Base-by-base conservation (phyloP, 305 asterid species). In the Striga hermonthica region DNA sequence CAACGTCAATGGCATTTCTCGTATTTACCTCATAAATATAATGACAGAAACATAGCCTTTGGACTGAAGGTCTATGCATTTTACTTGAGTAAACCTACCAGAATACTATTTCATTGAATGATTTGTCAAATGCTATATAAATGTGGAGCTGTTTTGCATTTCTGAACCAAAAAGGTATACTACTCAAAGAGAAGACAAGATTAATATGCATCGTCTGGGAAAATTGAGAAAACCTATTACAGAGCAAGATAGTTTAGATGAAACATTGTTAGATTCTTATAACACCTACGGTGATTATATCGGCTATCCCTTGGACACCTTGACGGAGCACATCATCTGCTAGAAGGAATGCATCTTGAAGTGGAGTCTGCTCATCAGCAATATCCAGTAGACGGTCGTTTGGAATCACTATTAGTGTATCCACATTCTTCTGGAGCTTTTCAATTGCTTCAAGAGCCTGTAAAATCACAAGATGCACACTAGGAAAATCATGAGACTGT, bases 261-360 rank as follows among this genome's bases (percentile, higher is more conserved):
- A 64, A 60, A 60, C 49, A 53, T 22, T 45, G 31, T 10, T 13
- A 10, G 50, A 44, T 38, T 59, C 5, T 14, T 69, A 69, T 49
- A 52, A 47, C 41, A 78, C 95, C 77, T 70, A 92, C 98, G 0
- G 97, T 89, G 79, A 89, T 92, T 79, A 89, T 87, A 81, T 92
- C 97, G 48, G 98, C 84, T 73, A 92, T 92, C 72, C 98, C 98
- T 80, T 89, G 97, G 59, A 89, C 97, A 60, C 98, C 98, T 76
- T 89, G 98, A 60, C 95, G 94, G 62, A 92, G 82, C 60, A 92
- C 98, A 71, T 92, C 98, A 74, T 92, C 98, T 54, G 98, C 98
- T 67, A 89, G 80, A 80, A 89, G 94, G 80, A 92, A 92, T 68
- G 98, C 98, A 79, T 89, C 96, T 71, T 92, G 98, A 79, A 92